Conservation (phyloP, 768 basidiomycete species). For the Chalciporus pseudorubinellus region DNA sequence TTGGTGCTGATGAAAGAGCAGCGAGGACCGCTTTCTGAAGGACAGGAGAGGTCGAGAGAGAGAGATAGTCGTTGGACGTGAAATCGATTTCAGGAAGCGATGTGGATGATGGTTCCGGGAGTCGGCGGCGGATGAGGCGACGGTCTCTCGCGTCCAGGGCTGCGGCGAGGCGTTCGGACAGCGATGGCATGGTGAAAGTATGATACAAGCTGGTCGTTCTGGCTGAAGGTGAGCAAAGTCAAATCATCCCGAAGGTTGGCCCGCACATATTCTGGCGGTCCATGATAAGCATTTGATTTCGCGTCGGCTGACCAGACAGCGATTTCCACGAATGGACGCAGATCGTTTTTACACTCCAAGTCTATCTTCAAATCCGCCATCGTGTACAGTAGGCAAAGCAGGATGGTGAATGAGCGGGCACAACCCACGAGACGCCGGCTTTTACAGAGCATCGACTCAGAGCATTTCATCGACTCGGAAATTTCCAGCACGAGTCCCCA, state of each 20-base stretch:
- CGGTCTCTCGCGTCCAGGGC: slow-evolving; percentile 64
- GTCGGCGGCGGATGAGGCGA: slow-evolving; percentile 65
- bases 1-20: slow-evolving; percentile 46
- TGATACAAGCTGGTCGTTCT: neutral
- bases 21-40: slow-evolving; percentile 60
- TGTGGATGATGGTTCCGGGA: slow-evolving; percentile 53
- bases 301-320: no score
- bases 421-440: no score
- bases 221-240: neutral
- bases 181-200: slow-evolving; percentile 24
- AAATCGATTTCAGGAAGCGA: slow-evolving; percentile 52
- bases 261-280: neutral
- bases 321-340: no score
- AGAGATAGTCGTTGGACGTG: slow-evolving; percentile 93
- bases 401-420: no score
- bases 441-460: no score
- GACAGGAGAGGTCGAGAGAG: slow-evolving; percentile 57
- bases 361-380: no score
- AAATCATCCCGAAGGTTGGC: neutral
- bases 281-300: no score
- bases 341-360: no score
- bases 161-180: slow-evolving; percentile 41
- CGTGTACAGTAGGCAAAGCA: no score
- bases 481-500: no score
- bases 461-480: no score